Conservation (phyloP, 805 yeast species). For the Sporopachydermia lactativora region DNA sequence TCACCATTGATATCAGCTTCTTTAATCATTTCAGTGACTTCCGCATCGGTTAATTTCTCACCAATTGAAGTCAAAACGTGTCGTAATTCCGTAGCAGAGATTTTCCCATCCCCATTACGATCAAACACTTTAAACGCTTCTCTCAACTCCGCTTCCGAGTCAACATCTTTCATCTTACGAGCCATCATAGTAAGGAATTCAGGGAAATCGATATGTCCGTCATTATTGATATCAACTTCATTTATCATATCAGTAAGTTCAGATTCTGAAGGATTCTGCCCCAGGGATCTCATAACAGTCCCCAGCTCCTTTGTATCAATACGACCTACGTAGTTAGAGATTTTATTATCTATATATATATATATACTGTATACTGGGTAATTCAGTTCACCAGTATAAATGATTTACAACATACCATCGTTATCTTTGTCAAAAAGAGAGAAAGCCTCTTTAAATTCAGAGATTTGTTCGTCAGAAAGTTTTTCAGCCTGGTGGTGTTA, state of each 20-base stretch:
- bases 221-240: conserved; percentile 92
- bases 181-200: conserved; percentile 82
- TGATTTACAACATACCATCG: conserved; percentile 42
- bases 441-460: conserved; percentile 96
- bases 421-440: conserved; percentile 93
- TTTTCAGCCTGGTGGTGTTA: conserved; percentile 55
- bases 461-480: conserved; percentile 89
- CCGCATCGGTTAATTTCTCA: conserved; percentile 90
- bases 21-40: conserved; percentile 92
- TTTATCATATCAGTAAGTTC: conserved; percentile 95
- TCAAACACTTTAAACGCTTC: conserved; percentile 98
- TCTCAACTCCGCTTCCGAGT: conserved; percentile 90
- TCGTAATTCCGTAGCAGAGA: conserved; percentile 90
- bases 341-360: too few relatives aligned
- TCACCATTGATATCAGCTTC: conserved; percentile 94
- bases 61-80: conserved; percentile 97
- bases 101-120: conserved; percentile 86
- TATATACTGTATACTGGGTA: too few relatives aligned
- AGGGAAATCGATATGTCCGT: conserved; percentile 75
- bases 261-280: conserved; percentile 92
- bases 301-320: conserved; percentile 94
- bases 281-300: conserved; percentile 97
- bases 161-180: conserved; percentile 90
- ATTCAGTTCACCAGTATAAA: too few relatives aligned
- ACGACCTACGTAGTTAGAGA: conserved; percentile 23